Base-by-base conservation (phyloP, 2,329 filamentous ascomycete species). In the Fonsecaea multimorphosa region DNA sequence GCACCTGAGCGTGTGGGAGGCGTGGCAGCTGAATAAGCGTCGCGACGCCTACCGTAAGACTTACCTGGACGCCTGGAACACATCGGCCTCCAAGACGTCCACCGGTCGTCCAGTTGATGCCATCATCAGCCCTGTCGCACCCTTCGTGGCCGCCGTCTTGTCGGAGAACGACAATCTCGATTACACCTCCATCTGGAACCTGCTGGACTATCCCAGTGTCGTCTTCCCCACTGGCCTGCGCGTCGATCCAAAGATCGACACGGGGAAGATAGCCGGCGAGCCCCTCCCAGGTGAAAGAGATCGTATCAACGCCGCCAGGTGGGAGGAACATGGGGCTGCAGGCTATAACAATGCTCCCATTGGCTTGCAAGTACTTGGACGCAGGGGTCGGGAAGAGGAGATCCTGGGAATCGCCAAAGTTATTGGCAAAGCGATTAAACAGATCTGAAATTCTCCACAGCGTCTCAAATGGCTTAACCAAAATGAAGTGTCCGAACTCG, bases 151-250 rank as follows among this genome's bases (percentile, higher is more conserved):
- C 38, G 5, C 27, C 12, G 19, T 34, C 14, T 22, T n/a, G n/a
- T n/a, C n/a, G n/a, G 34, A 56, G 16, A 32, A 36, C 31, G 38
- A n/a, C n/a, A n/a, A n/a, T n/a, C n/a, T n/a, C 38, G 5, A 40
- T 40, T 72, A 72, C 53, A 69, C 71, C 1, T 55, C 51, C 2
- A 27, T 87, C 68, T 91, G 87, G 86, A 91, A 91, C 73, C 71
- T 90, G 51, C 81, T 91, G 0, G 88, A 91, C 74, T 90, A 89
- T 73, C 86, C 88, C 0, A 83, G 81, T 7, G 75, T 85, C 1
- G 82, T 87, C 0, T 89, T 91, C 72, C 89, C 89, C 0, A n/a
- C n/a, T n/a, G 85, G 85, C 2, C 78, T 77, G 1, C 73, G 77
- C 38, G 79, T 81, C 0, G 78, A 83, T 58, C 77, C 78, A 1